phyloP scores from a whole-genome alignment of 495 filamentous ascomycete genomes.

The Platismatia glauca region DNA sequence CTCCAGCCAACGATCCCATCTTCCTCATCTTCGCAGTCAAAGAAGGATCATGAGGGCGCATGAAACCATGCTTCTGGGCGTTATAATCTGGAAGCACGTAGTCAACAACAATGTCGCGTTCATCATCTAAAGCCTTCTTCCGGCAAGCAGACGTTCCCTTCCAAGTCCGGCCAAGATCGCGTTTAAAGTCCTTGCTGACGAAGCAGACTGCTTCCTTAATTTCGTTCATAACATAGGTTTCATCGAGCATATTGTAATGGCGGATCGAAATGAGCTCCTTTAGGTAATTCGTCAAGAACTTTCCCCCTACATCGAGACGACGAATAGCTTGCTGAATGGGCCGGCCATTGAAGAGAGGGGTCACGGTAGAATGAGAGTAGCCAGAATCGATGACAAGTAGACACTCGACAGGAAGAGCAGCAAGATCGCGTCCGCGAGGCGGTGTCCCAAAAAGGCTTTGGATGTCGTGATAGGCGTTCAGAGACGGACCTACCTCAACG shows the following conservation, averaged over 20 bases:
- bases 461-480: constrained; percentile 82
- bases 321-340: constrained; percentile 75
- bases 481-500: constrained; percentile 47
- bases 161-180: constrained; percentile 75
- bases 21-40: constrained; percentile 53
- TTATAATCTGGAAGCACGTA: constrained; percentile 93
- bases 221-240: constrained; percentile 85
- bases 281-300: constrained; percentile 88
- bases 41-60: constrained; percentile 65
- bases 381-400: constrained; percentile 83
- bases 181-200: constrained; percentile 66
- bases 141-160: constrained; percentile 47
- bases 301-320: constrained; percentile 84
- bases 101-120: constrained; percentile 75
- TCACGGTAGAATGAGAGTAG: constrained; percentile 89
- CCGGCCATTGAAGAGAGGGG: constrained; percentile 71
- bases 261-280: constrained; percentile 82
- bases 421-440: constrained; percentile 30
- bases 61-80: constrained; percentile 57
- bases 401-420: constrained; percentile 61
- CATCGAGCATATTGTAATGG: constrained; percentile 90
- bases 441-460: constrained; percentile 48
- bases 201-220: constrained; percentile 90
- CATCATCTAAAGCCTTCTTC: constrained; percentile 29
- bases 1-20: constrained; percentile 40